Evolutionary conservation across 805 yeast genomes (phyloP).

Genomic region (Trichomonascus vanleenenianus): DNA sequence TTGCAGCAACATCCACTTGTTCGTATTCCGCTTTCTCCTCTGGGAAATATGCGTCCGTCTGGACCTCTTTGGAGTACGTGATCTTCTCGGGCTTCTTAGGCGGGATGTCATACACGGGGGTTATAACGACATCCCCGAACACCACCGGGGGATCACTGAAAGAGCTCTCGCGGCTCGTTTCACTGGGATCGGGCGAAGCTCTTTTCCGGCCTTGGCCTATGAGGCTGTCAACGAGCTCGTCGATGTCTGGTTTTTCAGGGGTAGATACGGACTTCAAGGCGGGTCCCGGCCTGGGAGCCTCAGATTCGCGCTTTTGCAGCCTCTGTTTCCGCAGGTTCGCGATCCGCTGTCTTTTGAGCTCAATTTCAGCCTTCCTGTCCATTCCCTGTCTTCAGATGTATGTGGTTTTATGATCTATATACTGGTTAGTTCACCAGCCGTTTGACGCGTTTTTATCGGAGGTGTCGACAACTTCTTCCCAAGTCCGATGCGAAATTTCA

Average conservation of each 20-base stretch:
- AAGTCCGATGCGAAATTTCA: too few species aligned
- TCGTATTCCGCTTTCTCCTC: conserved; percentile 3
- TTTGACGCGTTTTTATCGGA: neutral
- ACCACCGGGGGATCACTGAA: too few species aligned
- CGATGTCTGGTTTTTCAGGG: conserved; percentile 11
- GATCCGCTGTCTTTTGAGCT: conserved; percentile 43
- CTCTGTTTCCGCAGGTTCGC: conserved; percentile 46
- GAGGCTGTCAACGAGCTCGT: conserved; percentile 22
- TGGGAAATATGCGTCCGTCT: conserved; percentile 11
- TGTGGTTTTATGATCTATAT: neutral
- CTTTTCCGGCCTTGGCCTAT: conserved; percentile 9
- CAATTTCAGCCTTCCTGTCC: conserved; percentile 38
- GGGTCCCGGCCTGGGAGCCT: conserved; percentile 1
- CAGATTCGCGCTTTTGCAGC: conserved; percentile 21
- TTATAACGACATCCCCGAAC: neutral
- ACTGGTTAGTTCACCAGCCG: neutral
- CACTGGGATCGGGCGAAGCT: neutral
- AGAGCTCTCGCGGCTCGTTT: too few species aligned
- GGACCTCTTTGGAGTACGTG: conserved; percentile 25
- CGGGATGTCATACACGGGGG: conserved; percentile 3
- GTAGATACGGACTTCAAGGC: neutral
- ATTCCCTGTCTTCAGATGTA: conserved; percentile 1
- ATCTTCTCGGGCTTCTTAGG: conserved; percentile 5
- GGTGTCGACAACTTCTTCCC: too few species aligned
- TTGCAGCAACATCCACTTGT: conserved; percentile 1